These are phyloP conservation scores for Fragilaria crotonensis DNA, from an alignment of 108 stramenopile species.

Conservation along the genomic window DNA sequence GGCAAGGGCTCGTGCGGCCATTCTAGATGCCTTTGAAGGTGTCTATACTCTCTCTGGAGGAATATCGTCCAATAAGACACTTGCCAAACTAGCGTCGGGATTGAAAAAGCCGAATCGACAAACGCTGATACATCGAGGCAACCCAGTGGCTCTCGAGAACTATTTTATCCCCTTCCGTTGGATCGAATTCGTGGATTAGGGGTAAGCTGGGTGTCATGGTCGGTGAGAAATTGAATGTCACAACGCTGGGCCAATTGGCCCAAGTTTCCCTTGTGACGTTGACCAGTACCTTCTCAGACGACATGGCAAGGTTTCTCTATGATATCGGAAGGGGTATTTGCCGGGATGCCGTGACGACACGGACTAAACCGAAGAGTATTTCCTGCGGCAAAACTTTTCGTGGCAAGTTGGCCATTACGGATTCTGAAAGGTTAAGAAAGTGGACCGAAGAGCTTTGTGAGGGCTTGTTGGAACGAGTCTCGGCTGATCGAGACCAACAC, in stretches of 20 bases:
- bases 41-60: slow-evolving; percentile 49
- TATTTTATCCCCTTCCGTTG: slow-evolving; percentile 18
- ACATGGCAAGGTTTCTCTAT: background rate
- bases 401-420: background rate
- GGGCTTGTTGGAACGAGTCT: background rate
- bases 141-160: slow-evolving; percentile 3
- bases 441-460: slow-evolving; percentile 3
- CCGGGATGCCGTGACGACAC: background rate
- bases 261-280: background rate
- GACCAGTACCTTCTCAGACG: background rate
- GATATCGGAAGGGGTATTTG: slow-evolving; percentile 1
- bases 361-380: slow-evolving; percentile 2
- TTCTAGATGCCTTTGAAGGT: slow-evolving; percentile 20
- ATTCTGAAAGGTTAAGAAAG: background rate
- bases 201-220: slow-evolving; percentile 16
- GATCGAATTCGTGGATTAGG: slow-evolving; percentile 15
- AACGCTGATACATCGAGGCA: slow-evolving; percentile 27
- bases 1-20: slow-evolving; percentile 19
- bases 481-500: background rate
- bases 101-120: slow-evolving; percentile 64
- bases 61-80: slow-evolving; percentile 47
- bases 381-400: slow-evolving; percentile 5
- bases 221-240: background rate
- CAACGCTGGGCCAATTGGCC: background rate
- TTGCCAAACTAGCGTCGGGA: slow-evolving; percentile 53